Base-by-base conservation (phyloP, 768 basidiomycete species). In the Boletus bicolor region DNA sequence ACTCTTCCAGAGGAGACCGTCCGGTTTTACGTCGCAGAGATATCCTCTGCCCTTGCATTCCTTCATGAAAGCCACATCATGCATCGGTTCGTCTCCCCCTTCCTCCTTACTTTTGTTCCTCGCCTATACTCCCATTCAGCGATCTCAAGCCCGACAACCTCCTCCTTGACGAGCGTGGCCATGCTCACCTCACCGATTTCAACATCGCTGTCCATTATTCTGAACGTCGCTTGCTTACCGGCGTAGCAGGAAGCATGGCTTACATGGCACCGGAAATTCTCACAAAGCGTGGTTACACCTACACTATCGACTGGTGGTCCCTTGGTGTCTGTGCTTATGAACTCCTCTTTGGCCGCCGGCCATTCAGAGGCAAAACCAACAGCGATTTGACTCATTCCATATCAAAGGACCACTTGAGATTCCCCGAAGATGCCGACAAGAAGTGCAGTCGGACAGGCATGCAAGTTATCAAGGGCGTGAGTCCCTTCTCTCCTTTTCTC, bases 81-180 rank as follows among this genome's bases (percentile, higher is more conserved):
- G 75, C 96, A 99, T 73, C 87, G 96, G 95, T 96, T 54, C 50
- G 86, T 72, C 14, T 11, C 14, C 30, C 28, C 39, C n/a, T 28
- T 15, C 7, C 19, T 15, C 24, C 10, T 14, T 26, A 1, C 9
- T 11, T 7, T 32, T 11, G 1, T 32, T 11, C 9, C 6, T 28
- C 32, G 2, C n/a, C 17, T 49, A 46, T 15, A 51, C 24, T 19
- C 38, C 41, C 43, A 8, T 44, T 19, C 38, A 96, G 95, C 26
- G 96, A 98, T 71, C 75, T 99, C 65, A 99, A 98, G 72, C 96
- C 96, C 3, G 96, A 98, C 73, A 98, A 98, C 71, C 93, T 99
- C 60, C 84, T 99, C 17, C 84, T 98, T 17, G 96, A 99, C 70
- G 95, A 97, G 66, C 80, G 82, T 48, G 96, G 96, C 2, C 94